Conservation (phyloP, 805 yeast species). For the Metschnikowia vanudenii region DNA sequence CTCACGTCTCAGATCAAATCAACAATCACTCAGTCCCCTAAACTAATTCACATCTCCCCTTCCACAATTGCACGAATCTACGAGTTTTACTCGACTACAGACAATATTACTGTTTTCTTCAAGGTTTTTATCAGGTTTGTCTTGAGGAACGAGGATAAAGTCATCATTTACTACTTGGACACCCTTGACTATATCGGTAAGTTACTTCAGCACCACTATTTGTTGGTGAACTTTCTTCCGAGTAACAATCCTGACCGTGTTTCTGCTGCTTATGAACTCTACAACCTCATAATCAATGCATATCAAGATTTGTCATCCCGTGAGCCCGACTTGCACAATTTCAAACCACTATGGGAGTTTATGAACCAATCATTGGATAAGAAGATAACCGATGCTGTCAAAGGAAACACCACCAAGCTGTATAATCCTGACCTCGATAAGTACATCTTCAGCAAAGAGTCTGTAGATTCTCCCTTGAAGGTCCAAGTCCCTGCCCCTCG, state of each 20-base stretch:
- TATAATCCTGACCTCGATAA: slow-evolving; percentile 5
- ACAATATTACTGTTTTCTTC: slow-evolving; percentile 41
- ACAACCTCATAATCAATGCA: slow-evolving; percentile 31
- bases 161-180: slow-evolving; percentile 43
- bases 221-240: slow-evolving; percentile 33
- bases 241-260: slow-evolving; percentile 27
- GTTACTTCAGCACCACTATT: slow-evolving; percentile 22
- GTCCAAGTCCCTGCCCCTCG: slow-evolving; percentile 23
- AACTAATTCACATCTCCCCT: slow-evolving; percentile 36
- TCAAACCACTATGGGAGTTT: slow-evolving; percentile 36
- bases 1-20: slow-evolving; percentile 42
- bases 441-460: slow-evolving; percentile 24
- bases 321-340: slow-evolving; percentile 35
- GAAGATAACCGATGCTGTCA: slow-evolving; percentile 5
- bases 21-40: slow-evolving; percentile 32
- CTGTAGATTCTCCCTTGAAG: slow-evolving; percentile 37
- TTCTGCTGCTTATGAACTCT: slow-evolving; percentile 35
- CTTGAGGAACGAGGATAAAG: slow-evolving; percentile 39
- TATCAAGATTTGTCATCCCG: slow-evolving; percentile 35
- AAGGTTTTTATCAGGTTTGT: slow-evolving; percentile 33
- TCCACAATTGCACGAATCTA: slow-evolving; percentile 31
- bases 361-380: slow-evolving; percentile 30
- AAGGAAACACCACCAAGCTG: background rate
- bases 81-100: slow-evolving; percentile 37
- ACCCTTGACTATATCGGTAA: slow-evolving; percentile 34